Conservation (phyloP, 148 eudicot species). For the Cornus kousa region DNA sequence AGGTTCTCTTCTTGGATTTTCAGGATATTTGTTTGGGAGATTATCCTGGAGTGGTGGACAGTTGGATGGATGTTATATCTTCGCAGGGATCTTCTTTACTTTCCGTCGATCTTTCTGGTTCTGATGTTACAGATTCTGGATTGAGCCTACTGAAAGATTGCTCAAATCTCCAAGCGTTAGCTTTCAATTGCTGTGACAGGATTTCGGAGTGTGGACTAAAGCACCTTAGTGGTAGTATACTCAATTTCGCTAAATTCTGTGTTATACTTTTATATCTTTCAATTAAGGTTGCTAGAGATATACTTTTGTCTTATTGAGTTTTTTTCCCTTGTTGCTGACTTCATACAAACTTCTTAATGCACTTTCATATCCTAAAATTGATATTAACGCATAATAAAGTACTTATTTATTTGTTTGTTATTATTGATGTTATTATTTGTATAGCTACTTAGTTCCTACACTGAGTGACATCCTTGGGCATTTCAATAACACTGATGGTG, state of each 20-base stretch:
- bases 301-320: not conserved
- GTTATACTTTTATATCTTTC: not conserved
- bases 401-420: not conserved
- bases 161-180: slow-evolving; percentile 38
- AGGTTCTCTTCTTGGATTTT: not conserved
- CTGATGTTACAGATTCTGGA: slow-evolving; percentile 57
- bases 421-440: not conserved
- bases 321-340: not conserved
- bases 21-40: slow-evolving; percentile 56
- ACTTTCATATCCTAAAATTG: not conserved
- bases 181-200: slow-evolving; percentile 47
- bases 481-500: not conserved
- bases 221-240: slow-evolving; percentile 33
- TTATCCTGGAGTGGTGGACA: slow-evolving; percentile 47
- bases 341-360: not conserved
- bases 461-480: not conserved
- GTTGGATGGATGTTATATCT: slow-evolving; percentile 55
- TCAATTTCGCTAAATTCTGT: not conserved
- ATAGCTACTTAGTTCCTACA: not conserved
- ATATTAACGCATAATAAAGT: not conserved
- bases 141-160: slow-evolving; percentile 39
- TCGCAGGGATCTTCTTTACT: slow-evolving; percentile 59
- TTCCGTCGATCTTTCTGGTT: slow-evolving; percentile 47
- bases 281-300: not conserved
- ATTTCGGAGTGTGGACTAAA: slow-evolving; percentile 47